Base-by-base conservation (phyloP, 1,284 basidiomycete species). In the Tylopilus orsonianus region DNA sequence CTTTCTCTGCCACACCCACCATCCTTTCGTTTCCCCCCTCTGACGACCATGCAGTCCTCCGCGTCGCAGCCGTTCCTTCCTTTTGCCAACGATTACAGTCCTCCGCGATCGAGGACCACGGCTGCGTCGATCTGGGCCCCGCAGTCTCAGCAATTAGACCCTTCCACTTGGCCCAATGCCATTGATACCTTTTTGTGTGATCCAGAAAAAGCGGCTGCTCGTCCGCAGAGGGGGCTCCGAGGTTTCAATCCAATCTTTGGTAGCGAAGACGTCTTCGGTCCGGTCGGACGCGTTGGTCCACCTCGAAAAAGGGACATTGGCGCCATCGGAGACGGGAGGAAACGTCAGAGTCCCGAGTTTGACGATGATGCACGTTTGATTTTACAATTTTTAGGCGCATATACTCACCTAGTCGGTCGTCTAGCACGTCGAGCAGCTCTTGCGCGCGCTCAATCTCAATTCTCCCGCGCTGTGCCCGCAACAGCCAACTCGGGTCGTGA, bases 111-210 rank as follows among this genome's bases (percentile, higher is more conserved):
- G 20, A 67, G 71, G 56, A 58, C 70, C 1, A 61, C 69, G 0
- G 65, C 74, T 24, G 72, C 71, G 16, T 87, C 85, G 47, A 88
- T 89, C 55, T 89, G 86, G 85, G 86, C 85, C 2, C 86, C 86
- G 12, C 84, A 83, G 59, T 83, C 85, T 12, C 83, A 85, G 64
- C 77, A 78, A 5, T 75, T 77, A 23, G 83, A 83, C 29, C 7
- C 26, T 10, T 66, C 72, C 14, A 76, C 79, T 12, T 87, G 85
- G 86, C 81, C 84, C 14, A 74, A 72, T 52, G 71, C 81, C 32
- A 67, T 84, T 33, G 81, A 85, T 54, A 71, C 80, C 3, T 83
- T 81, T 61, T 75, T 76, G 14, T 73, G 75, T 43, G 73, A 70
- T 34, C 70, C 72, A 13, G 76, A 79, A 52, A 70, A 66, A 36